Conservation (phyloP, 768 basidiomycete genomes). For the Lactarius trivialis region DNA sequence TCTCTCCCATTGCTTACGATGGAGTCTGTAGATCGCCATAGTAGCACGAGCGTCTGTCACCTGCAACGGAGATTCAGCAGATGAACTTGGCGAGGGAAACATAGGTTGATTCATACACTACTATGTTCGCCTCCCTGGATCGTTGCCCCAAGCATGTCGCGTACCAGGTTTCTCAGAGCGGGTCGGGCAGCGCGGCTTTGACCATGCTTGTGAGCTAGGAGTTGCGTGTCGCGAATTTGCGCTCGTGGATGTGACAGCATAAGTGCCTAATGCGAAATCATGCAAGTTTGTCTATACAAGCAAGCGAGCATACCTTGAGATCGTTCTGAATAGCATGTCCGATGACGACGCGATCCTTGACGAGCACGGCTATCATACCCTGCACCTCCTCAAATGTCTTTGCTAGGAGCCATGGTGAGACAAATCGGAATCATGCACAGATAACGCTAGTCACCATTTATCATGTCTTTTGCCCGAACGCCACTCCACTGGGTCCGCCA, state of each 20-base stretch:
- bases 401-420: conserved; percentile 38
- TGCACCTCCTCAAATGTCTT: conserved; percentile 77
- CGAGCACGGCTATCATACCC: conserved; percentile 62
- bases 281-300: conserved; percentile 5
- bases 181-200: conserved; percentile 58
- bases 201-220: conserved; percentile 51
- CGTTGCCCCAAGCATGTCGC: conserved; percentile 66
- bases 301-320: conserved; percentile 53
- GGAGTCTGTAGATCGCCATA: conserved; percentile 85
- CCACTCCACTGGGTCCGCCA: conserved; percentile 90
- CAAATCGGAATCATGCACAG: neutral
- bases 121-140: conserved; percentile 90
- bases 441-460: conserved; percentile 42
- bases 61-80: conserved; percentile 34
- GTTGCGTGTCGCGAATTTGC: conserved; percentile 65
- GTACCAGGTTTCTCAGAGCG: conserved; percentile 72
- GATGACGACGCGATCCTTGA: conserved; percentile 73
- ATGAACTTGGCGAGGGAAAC: neutral
- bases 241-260: conserved; percentile 64
- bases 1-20: conserved; percentile 77
- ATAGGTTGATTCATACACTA: conserved; percentile 51
- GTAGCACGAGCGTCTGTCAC: conserved; percentile 90
- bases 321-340: conserved; percentile 93
- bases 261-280: conserved; percentile 40
- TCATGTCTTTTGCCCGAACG: conserved; percentile 67